Conservation (phyloP, 148 eudicot genomes). For the Euryodendron excelsum region DNA sequence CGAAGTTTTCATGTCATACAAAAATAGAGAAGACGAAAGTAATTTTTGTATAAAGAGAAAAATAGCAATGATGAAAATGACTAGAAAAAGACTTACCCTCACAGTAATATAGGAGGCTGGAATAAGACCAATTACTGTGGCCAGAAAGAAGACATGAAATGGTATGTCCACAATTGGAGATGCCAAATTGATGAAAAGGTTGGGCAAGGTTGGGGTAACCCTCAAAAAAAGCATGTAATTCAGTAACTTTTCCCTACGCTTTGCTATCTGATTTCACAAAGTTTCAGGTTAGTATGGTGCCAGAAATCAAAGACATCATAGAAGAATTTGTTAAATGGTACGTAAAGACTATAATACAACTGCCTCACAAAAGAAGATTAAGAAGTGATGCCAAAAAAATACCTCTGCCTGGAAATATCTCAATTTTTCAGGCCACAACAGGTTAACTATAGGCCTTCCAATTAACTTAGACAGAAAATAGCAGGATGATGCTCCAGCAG, state of each 20-base stretch:
- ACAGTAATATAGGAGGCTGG: conserved; percentile 87
- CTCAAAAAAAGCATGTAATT: conserved; percentile 78
- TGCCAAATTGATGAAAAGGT: conserved; percentile 91
- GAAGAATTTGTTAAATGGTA: not conserved
- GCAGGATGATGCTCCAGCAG: conserved; percentile 91
- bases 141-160: conserved; percentile 76
- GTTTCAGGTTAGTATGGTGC: conserved; percentile 2
- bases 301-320: not conserved
- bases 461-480: conserved; percentile 79
- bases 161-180: conserved; percentile 95
- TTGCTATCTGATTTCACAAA: conserved; percentile 53
- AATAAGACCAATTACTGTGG: conserved; percentile 78
- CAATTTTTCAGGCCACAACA: conserved; percentile 94
- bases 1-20: not conserved
- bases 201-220: conserved; percentile 85
- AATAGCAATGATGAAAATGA: not conserved
- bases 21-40: not conserved
- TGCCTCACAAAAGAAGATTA: not conserved
- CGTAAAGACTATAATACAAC: not conserved
- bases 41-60: not conserved
- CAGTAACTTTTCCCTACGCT: conserved; percentile 72
- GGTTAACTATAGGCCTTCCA: conserved; percentile 79
- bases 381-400: not conserved
- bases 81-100: conserved; percentile 43
- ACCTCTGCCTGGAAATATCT: conserved; percentile 83